Evolutionary conservation across 257 asterid species (phyloP).

Genomic region (Solanum stenotomum): DNA sequence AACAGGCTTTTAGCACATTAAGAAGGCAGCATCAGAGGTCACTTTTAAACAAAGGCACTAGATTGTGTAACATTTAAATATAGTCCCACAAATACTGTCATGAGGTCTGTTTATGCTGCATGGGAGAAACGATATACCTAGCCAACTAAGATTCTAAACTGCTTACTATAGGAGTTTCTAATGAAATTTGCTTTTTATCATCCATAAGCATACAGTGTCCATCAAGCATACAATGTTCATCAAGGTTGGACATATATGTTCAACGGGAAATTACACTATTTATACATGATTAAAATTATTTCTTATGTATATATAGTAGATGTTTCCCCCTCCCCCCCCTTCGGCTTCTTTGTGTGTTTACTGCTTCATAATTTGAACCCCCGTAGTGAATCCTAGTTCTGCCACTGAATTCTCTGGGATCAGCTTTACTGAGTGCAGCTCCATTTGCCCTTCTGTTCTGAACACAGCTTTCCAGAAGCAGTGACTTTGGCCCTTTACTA

Average conservation of each 20-base stretch:
- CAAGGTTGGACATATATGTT: neutral
- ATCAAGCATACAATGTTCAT: neutral
- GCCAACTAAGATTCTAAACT: neutral
- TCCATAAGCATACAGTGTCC: neutral
- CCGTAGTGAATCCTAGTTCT: neutral
- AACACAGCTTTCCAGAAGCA: neutral
- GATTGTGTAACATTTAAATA: neutral
- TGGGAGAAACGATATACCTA: neutral
- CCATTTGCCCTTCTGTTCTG: neutral
- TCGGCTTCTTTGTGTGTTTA: neutral
- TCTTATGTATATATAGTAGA: neutral
- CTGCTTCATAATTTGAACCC: no score
- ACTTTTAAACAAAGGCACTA: neutral
- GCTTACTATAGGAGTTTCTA: neutral
- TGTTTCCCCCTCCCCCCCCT: neutral
- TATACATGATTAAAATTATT: neutral
- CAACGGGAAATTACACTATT: no score
- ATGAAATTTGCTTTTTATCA: neutral
- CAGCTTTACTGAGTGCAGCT: neutral
- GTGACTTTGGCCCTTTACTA: neutral
- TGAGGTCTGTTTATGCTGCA: neutral
- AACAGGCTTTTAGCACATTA: no score
- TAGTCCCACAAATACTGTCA: neutral
- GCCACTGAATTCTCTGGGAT: neutral
- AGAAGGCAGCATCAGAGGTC: no score